Base-by-base conservation (phyloP, 2,329 filamentous ascomycete genomes). In the Aphanocladium album region DNA sequence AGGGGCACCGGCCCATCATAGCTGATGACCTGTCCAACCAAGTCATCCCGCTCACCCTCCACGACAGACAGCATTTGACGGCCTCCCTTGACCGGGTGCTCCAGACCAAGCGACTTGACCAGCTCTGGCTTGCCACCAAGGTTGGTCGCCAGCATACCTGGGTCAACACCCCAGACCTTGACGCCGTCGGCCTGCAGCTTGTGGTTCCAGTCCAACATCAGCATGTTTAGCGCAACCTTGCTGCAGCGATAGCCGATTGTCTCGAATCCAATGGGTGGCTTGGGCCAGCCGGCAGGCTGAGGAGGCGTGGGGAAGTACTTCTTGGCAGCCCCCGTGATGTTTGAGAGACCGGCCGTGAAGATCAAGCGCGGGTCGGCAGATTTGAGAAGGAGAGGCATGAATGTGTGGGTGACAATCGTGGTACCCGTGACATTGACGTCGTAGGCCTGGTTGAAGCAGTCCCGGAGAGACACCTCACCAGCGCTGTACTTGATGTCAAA, bases 381-480 rank as follows among this genome's bases (percentile, higher is more conserved):
- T 2, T 57, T 19, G 8, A 81, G 69, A 0, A 82, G 73, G 0
- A 83, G 68, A 0, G 79, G 79, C 19, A 71, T 62, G 60, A 76
- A 71, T 0, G 70, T 68, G 47, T 67, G 64, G 0, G 76, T 77
- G 25, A 77, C 60, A 30, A 76, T 69, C 17, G 79, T 72, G 0
- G 78, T 76, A 9, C 80, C 76, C 0, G 77, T 67, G 2, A 78
- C 74, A 65, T 83, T 83, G 62, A 79, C 70, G 54, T 80, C 72
- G 67, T 74, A 82, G 16, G 76, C 68, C 33, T 73, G 71, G 62
- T 76, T 77, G 66, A 73, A 79, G 49, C 66, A 67, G 47, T 78
- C 73, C 19, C 80, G 76, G 35, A 75, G 59, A 1, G 63, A 64
- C 12, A 67, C 66, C 57, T 67, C 63, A 60, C 67, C 53, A 45